These are phyloP conservation scores for Lanmaoa rubissima DNA, from an alignment of 768 basidiomycete species.

Conservation along the genomic window DNA sequence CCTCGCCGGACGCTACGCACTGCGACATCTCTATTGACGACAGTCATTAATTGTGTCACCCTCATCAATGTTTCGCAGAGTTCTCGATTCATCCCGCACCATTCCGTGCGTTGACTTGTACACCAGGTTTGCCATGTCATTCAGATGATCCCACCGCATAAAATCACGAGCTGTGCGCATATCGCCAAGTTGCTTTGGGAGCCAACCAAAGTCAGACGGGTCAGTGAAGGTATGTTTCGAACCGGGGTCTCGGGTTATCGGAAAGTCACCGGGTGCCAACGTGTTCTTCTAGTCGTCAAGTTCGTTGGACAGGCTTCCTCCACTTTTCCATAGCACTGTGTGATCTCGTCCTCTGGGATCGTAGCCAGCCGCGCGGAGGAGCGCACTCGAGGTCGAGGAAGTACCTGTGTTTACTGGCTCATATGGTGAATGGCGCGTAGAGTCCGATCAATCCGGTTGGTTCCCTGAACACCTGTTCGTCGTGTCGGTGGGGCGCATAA, in stretches of 20 bases:
- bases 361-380: constrained; percentile 76
- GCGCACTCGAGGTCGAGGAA: constrained; percentile 71
- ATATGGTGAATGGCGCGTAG: constrained; percentile 55
- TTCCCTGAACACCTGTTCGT: constrained; percentile 42
- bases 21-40: too few relatives aligned
- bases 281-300: constrained; percentile 55
- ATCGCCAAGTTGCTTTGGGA: constrained; percentile 76
- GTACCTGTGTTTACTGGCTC: constrained; percentile 58
- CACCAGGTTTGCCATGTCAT: constrained; percentile 66
- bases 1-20: too few relatives aligned
- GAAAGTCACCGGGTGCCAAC: not conserved
- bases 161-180: constrained; percentile 75
- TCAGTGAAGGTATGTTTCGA: constrained; percentile 63
- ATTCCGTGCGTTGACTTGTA: not conserved
- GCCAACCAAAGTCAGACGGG: constrained; percentile 72
- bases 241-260: not conserved
- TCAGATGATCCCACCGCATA: constrained; percentile 60
- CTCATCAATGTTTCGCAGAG: not conserved
- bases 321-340: constrained; percentile 77
- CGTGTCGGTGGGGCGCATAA: constrained; percentile 21
- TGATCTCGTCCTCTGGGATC: constrained; percentile 61
- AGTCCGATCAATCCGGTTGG: constrained; percentile 58
- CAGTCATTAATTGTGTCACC: not conserved
- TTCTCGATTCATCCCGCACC: not conserved
- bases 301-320: constrained; percentile 58